These are phyloP conservation scores for Rubus parviflorus DNA, from an alignment of 306 rosid genomes.

Conservation along the genomic window DNA sequence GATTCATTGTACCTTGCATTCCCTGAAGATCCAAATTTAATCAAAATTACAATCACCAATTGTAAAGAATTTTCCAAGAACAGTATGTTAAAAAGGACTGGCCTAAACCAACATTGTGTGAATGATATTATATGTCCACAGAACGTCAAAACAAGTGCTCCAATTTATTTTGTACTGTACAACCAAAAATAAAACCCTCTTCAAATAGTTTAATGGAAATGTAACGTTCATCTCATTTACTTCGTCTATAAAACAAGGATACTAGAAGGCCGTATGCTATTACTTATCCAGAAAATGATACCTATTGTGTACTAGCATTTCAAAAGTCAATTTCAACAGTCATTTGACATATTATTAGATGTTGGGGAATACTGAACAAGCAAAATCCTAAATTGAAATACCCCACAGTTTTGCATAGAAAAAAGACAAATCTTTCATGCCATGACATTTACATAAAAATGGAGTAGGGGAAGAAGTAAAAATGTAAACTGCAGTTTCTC, in stretches of 20 bases:
- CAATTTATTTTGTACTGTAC: neutral
- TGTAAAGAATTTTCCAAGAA: neutral
- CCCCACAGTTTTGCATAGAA: neutral
- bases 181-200: neutral
- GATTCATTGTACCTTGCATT: constrained; percentile 89
- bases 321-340: neutral
- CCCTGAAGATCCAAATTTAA: constrained; percentile 46
- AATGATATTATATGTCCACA: neutral
- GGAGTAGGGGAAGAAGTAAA: neutral
- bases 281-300: neutral
- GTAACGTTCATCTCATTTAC: neutral
- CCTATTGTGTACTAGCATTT: neutral
- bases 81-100: neutral
- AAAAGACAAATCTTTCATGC: neutral
- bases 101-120: neutral
- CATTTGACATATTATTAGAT: neutral
- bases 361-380: neutral
- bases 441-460: neutral
- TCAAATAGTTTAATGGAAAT: neutral
- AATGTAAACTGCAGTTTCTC: neutral
- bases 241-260: neutral
- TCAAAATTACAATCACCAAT: neutral
- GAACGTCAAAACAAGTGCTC: neutral
- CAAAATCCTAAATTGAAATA: neutral
- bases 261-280: neutral